Conservation (phyloP, 2,329 filamentous ascomycete species). For the Colletotrichum chrysophilum region DNA sequence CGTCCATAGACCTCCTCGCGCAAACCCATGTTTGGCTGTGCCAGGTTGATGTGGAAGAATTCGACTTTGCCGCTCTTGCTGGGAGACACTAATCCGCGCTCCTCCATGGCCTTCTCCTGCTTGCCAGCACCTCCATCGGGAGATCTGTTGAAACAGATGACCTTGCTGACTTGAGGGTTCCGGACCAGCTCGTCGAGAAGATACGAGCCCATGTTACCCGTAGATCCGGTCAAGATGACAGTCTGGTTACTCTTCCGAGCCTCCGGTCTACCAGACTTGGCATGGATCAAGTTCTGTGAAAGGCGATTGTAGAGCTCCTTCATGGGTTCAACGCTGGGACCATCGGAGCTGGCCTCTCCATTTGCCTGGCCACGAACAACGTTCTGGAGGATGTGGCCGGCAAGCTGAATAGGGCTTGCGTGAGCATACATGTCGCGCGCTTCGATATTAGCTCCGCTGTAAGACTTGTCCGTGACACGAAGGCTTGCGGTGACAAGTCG, state of each 20-base stretch:
- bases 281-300: constrained; percentile 30
- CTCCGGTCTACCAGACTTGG: constrained; percentile 28
- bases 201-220: constrained; percentile 17
- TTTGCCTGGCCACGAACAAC: not conserved
- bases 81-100: not conserved
- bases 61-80: constrained; percentile 8
- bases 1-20: not conserved
- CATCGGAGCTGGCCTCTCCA: not conserved
- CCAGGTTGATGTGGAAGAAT: constrained; percentile 39
- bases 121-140: constrained; percentile 6
- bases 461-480: constrained; percentile 32
- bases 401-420: constrained; percentile 37
- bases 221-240: constrained; percentile 13
- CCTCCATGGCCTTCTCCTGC: constrained; percentile 7
- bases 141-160: constrained; percentile 14
- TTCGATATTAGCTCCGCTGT: constrained; percentile 37
- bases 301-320: constrained; percentile 37
- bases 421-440: constrained; percentile 44
- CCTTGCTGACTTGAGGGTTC: constrained; percentile 22
- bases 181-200: constrained; percentile 3
- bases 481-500: constrained; percentile 38
- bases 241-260: constrained; percentile 34
- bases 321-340: constrained; percentile 26
- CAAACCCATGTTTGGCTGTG: not conserved
- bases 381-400: constrained; percentile 28